A percentile compares a stretch with the other conserved stretches of the same genome.
phyloP scores from a whole-genome alignment of 345 rosid genomes.

The Citrus trifoliata region DNA sequence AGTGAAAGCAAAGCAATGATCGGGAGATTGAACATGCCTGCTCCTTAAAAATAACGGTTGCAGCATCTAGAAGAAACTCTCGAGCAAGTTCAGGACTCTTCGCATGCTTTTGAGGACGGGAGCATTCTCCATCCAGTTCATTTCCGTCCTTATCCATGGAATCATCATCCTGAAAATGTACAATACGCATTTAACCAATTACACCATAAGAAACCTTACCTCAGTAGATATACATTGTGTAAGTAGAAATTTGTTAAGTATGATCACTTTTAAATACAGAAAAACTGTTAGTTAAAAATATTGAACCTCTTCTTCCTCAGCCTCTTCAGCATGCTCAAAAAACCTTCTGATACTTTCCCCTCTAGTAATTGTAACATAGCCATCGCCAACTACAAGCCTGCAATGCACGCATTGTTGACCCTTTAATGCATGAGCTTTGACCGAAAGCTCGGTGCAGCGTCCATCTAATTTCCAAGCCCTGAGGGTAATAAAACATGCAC shows the following conservation, averaged over 20 bases:
- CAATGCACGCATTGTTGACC: constrained; percentile 89
- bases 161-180: constrained; percentile 76
- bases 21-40: constrained; percentile 51
- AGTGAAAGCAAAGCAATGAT: constrained; percentile 1
- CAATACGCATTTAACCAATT: neutral
- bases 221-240: neutral
- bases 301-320: constrained; percentile 93
- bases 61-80: constrained; percentile 98
- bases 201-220: neutral
- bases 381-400: constrained; percentile 92
- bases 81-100: constrained; percentile 99
- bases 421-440: constrained; percentile 87
- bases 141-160: constrained; percentile 92
- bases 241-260: neutral
- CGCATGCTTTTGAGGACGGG: constrained; percentile 97
- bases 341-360: constrained; percentile 81
- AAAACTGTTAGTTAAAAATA: constrained; percentile 5
- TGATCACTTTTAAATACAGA: neutral
- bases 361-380: constrained; percentile 71
- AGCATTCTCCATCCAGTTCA: constrained; percentile 96
- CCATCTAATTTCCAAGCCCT: constrained; percentile 87
- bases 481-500: constrained; percentile 76
- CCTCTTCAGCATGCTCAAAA: constrained; percentile 97
- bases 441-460: constrained; percentile 70
- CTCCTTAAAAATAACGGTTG: constrained; percentile 91